phyloP scores from a whole-genome alignment of 768 basidiomycete species.

The Kwoniella mangroviensis region DNA sequence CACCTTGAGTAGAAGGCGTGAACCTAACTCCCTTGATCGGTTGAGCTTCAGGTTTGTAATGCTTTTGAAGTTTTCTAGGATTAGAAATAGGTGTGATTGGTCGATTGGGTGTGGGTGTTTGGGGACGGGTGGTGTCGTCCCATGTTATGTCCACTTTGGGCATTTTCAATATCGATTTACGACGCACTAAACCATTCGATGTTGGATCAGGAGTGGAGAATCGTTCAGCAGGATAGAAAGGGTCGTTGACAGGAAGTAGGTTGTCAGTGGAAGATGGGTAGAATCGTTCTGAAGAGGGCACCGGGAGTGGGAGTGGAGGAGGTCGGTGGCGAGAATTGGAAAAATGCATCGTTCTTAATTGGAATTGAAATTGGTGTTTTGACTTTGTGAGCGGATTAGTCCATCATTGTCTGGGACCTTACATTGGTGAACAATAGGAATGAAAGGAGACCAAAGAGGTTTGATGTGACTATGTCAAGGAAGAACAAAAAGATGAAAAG shows the following conservation, averaged over 20 bases:
- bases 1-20: slow-evolving; percentile 23
- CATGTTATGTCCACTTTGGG: slow-evolving; percentile 32
- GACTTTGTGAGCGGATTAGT: background rate
- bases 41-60: slow-evolving; percentile 1
- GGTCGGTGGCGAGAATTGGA: background rate
- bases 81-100: background rate
- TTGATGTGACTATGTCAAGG: background rate
- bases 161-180: slow-evolving; percentile 18
- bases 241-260: background rate
- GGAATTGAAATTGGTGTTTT: background rate
- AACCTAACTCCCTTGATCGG: slow-evolving; percentile 22
- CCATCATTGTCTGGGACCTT: background rate
- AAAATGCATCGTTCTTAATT: background rate
- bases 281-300: background rate
- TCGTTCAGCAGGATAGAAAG: background rate
- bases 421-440: background rate
- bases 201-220: background rate
- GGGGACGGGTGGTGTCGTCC: slow-evolving; percentile 8
- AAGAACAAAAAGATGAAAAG: background rate
- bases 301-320: background rate
- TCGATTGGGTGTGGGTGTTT: background rate
- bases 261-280: background rate
- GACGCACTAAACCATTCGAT: background rate
- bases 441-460: background rate
- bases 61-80: slow-evolving; percentile 22